These are phyloP conservation scores for Betula pendula DNA, from an alignment of 306 rosid species.

Conservation along the genomic window DNA sequence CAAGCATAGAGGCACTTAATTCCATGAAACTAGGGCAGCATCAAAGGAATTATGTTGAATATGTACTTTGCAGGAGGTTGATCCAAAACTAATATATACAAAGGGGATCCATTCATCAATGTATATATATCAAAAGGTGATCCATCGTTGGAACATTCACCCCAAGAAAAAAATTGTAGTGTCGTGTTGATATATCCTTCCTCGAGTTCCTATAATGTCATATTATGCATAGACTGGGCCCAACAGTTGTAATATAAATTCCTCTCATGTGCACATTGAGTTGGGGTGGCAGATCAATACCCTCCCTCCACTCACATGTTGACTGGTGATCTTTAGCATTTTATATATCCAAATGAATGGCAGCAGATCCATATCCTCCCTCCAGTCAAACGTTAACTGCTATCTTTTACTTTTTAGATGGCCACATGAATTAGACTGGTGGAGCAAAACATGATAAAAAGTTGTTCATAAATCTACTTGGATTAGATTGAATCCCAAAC, in stretches of 20 bases:
- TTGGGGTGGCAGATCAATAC: no score
- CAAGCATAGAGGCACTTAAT: slow-evolving; percentile 4
- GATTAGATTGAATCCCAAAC: no score
- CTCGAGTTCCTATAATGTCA: background rate
- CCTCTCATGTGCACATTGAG: background rate
- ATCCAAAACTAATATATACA: slow-evolving; percentile 1
- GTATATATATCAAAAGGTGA: background rate
- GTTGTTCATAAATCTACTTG: no score
- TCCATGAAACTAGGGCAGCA: slow-evolving; percentile 22
- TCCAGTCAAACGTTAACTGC: no score
- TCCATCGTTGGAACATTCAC: background rate
- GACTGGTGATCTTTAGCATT: no score
- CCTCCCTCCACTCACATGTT: no score
- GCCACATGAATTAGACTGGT: no score
- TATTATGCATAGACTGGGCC: background rate
- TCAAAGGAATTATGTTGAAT: slow-evolving; percentile 1
- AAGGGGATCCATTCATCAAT: no score
- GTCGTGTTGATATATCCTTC: background rate
- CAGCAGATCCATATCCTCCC: no score
- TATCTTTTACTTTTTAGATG: no score
- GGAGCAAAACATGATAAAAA: no score
- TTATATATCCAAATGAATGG: no score
- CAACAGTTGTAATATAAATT: background rate
- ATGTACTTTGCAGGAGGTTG: slow-evolving; percentile 8
- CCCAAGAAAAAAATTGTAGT: background rate